Base-by-base conservation (phyloP, 2,329 filamentous ascomycete genomes). In the Mycosphaerella arachidis region DNA sequence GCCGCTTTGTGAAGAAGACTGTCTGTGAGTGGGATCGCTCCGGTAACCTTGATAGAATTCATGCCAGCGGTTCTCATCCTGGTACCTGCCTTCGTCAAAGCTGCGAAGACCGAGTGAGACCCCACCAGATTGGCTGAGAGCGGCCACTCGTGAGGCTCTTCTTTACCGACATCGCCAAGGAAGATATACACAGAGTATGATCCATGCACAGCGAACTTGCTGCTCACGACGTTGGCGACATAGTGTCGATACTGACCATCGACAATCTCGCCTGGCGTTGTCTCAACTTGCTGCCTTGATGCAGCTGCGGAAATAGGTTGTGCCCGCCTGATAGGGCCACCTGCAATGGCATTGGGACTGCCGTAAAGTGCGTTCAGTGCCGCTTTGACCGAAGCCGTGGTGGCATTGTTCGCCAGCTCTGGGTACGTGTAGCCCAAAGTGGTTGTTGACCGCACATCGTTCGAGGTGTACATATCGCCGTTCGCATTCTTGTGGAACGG, bases 391-490 rank as follows among this genome's bases (percentile, higher is more conserved):
- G 81, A 74, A 0, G 74, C 69, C 30, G 71, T 57, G 57, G 68
- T 75, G 63, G 68, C 74, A 63, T 70, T 73, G 63, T 72, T 75
- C 16, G 77, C 66, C 33, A 86, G 82, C 66, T 93, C 90, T 0
- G 85, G 79, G 70, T 95, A 95, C 0, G 85, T 86, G 71, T 94
- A 94, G 13, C 86, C 86, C 72, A 94, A 88, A 1, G 76, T 78
- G 29, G 79, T 78, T 6, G 83, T 84, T 45, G 82, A 78, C 31
- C 87, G 82, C 12, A 85, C 80, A 61, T 78, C 79, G 55, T 86
- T 81, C 0, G 88, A 88, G 6, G 82, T 88, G 85, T 87, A 92
- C 71, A 88, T 89, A 1, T 79, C 79, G 51, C 86, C 85, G 55
- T 81, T 76, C 2, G 73, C 68, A 57, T 82, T 79, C 50, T 80